These are phyloP conservation scores for Populus alba DNA, from an alignment of 345 rosid species.

Conservation along the genomic window DNA sequence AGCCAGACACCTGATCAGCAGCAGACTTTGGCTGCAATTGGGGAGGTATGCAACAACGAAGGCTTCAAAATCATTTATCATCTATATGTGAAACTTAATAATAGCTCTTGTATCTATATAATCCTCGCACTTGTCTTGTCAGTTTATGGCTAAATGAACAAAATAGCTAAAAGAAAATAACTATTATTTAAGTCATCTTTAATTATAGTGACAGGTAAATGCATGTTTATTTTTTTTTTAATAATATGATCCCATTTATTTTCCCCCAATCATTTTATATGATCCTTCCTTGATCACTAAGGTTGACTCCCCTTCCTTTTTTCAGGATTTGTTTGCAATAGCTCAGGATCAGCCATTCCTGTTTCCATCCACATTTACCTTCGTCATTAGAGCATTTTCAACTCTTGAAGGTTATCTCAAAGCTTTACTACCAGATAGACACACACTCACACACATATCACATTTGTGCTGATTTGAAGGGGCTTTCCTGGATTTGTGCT, in stretches of 20 bases:
- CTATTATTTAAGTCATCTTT: neutral
- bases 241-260: neutral
- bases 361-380: constrained; percentile 85
- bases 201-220: too few species aligned
- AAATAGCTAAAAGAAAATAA: neutral
- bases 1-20: constrained; percentile 84
- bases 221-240: neutral
- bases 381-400: constrained; percentile 86
- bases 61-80: neutral
- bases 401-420: constrained; percentile 73
- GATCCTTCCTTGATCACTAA: neutral
- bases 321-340: constrained; percentile 89
- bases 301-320: neutral
- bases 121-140: neutral
- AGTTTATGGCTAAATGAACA: neutral
- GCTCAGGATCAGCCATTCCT: constrained; percentile 94
- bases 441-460: neutral
- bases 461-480: neutral
- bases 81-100: neutral
- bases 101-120: neutral
- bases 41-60: constrained; percentile 58
- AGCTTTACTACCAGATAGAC: neutral
- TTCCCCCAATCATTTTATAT: neutral
- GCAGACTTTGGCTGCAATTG: constrained; percentile 80
- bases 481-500: too few species aligned